Evolutionary conservation across 495 filamentous ascomycete genomes (phyloP).

Genomic region (Neurospora cerealis): DNA sequence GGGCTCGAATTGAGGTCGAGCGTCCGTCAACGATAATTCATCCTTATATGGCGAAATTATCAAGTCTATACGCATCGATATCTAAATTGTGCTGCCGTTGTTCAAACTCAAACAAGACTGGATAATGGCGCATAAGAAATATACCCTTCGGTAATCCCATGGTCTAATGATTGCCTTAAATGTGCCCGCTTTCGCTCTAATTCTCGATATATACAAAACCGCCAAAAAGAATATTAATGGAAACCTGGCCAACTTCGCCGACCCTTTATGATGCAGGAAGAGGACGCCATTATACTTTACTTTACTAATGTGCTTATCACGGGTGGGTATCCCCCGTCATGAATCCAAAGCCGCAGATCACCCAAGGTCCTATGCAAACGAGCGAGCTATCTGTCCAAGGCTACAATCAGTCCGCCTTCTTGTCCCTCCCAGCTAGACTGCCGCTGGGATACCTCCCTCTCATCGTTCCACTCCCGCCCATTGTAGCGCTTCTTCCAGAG

Average conservation of each 20-base stretch:
- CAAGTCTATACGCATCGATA: not conserved
- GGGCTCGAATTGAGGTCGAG: not conserved
- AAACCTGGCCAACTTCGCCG: not conserved
- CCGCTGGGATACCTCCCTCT: not conserved
- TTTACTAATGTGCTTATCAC: not conserved
- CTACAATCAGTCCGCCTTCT: constrained; percentile 25
- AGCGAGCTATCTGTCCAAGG: not conserved
- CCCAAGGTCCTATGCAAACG: not conserved
- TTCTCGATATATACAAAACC: not conserved
- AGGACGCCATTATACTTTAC: not conserved
- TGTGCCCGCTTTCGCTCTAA: not conserved
- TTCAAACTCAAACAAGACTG: not conserved
- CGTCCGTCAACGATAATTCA: not conserved
- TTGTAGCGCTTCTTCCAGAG: constrained; percentile 23
- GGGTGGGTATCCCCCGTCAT: not conserved
- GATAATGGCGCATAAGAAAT: not conserved
- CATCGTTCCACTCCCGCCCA: constrained; percentile 11
- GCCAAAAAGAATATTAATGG: not conserved
- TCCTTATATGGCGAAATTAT: not conserved
- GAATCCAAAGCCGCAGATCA: not conserved
- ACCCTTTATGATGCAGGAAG: not conserved
- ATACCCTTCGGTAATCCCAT: not conserved
- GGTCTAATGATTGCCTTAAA: not conserved
- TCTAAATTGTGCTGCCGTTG: not conserved
- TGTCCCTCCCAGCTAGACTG: constrained; percentile 1